phyloP scores from a whole-genome alignment of 1,284 basidiomycete genomes.

The Apiotrichum brassicae region DNA sequence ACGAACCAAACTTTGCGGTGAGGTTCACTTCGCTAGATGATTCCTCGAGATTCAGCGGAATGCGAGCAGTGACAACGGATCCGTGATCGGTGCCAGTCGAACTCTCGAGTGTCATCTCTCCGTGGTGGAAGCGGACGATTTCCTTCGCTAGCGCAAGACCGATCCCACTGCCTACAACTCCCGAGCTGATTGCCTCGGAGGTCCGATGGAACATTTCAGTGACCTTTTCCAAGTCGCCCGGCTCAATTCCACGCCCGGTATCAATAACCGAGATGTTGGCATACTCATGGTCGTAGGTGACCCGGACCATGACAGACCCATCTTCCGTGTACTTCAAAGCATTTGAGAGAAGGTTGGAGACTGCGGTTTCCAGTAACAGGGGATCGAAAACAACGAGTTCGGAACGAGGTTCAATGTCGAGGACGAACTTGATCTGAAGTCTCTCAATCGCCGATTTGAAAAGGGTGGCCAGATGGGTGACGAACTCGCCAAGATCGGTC shows the following conservation, averaged over 20 bases:
- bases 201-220: conserved; percentile 21
- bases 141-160: conserved; percentile 32
- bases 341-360: conserved; percentile 35
- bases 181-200: background rate
- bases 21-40: background rate
- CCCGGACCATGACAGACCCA: conserved; percentile 17
- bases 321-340: conserved; percentile 28
- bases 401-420: conserved; percentile 22
- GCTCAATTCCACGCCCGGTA: conserved; percentile 42
- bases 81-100: background rate
- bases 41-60: conserved; percentile 12
- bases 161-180: conserved; percentile 13
- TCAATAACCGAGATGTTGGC: conserved; percentile 33
- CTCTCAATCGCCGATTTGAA: conserved; percentile 41
- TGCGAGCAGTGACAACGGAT: conserved; percentile 15
- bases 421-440: conserved; percentile 1
- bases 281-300: conserved; percentile 17
- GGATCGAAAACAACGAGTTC: conserved; percentile 29
- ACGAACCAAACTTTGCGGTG: background rate
- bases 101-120: conserved; percentile 38
- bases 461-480: conserved; percentile 40
- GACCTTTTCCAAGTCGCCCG: conserved; percentile 11
- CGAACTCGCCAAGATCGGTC: conserved; percentile 36
- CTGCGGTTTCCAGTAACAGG: conserved; percentile 41
- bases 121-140: conserved; percentile 46